Evolutionary conservation across 495 filamentous ascomycete genomes (phyloP), one percentile per base, ranked within the genome.

Genomic region (Penicillium bovifimosum): DNA sequence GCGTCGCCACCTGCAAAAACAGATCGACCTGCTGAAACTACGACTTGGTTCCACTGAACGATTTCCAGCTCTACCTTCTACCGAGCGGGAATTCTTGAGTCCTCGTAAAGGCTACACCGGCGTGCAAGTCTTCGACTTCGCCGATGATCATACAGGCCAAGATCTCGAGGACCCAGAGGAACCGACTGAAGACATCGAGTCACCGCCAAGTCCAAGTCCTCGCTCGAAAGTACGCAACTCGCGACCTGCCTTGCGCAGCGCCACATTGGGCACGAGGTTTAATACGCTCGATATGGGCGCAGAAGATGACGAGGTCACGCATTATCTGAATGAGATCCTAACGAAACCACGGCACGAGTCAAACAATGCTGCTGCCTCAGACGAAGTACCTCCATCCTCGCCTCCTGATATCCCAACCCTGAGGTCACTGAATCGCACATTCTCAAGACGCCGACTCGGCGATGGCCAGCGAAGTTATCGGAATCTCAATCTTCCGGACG

Each of bases 191-290:
- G 70, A 75, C 28, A 48, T 69, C 1, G 69, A 72, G 2, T 59
- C 59, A 28, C 71, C 71, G 4, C 70, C 67, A 11, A 75, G 71
- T 41, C 71, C 71, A 16, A 75, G 70, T 41, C 71, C 71, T 9
- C 71, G 71, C 4, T 67, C 67, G 29, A 72, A 74, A 44, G 56
- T 58, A 9, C 61, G 64, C 27, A 64, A 55, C 24, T 44, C 53
- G 10, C 58, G 60, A 20, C 55, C 55, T 10, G 40, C 58, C 17
- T 11, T 42, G 8, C 60, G 64, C 26, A 66, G 49, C 16, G 43
- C 58, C 24, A 62, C 65, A 0, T 54, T 63, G 34, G 60, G 68
- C 13, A 31, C 65, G 26, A 67, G 63, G 50, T 59, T 61, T 28
- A 55, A 56, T 32, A 41, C 62, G n/a, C 63, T 58, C 42, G 58